These are phyloP conservation scores for Wickerhamomyces sp. DNA, from an alignment of 1,139 yeast genomes.

Conservation along the genomic window DNA sequence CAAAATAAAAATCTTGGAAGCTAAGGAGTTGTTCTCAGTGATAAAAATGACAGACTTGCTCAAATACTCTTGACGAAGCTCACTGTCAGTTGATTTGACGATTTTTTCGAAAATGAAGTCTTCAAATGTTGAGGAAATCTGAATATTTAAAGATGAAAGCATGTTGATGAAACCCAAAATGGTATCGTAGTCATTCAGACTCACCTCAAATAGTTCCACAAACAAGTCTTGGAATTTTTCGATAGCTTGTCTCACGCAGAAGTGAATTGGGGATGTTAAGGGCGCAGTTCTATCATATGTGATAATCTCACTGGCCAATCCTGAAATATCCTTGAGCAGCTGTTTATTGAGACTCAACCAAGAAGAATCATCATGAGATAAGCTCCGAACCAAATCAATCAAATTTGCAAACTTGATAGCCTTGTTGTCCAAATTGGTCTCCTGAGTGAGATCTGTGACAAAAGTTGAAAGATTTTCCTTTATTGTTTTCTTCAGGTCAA, in stretches of 20 bases:
- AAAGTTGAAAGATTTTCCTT: constrained; percentile 45
- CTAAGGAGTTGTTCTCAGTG: constrained; percentile 37
- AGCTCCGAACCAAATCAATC: constrained; percentile 56
- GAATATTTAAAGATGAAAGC: constrained; percentile 41
- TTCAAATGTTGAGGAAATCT: constrained; percentile 45
- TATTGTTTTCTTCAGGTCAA: constrained; percentile 49
- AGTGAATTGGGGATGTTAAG: constrained; percentile 55
- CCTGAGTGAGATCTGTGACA: constrained; percentile 36
- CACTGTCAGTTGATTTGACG: constrained; percentile 46
- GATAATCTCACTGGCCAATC: constrained; percentile 41
- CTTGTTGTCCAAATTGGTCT: constrained; percentile 47
- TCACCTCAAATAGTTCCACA: constrained; percentile 40
- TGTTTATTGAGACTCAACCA: constrained; percentile 61
- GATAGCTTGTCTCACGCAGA: constrained; percentile 72
- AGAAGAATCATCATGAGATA: constrained; percentile 45
- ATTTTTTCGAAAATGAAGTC: constrained; percentile 54
- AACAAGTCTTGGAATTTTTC: constrained; percentile 55
- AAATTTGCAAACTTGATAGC: constrained; percentile 66
- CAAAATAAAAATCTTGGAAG: constrained; percentile 59
- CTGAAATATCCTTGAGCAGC: constrained; percentile 42
- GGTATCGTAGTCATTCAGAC: constrained; percentile 31
- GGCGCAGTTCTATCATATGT: constrained; percentile 38
- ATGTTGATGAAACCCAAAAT: constrained; percentile 48
- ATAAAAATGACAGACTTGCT: constrained; percentile 47
- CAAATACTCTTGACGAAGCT: constrained; percentile 47